Base-by-base conservation (phyloP, 176 grass and related monocot genomes). In the Avena atlantica region DNA sequence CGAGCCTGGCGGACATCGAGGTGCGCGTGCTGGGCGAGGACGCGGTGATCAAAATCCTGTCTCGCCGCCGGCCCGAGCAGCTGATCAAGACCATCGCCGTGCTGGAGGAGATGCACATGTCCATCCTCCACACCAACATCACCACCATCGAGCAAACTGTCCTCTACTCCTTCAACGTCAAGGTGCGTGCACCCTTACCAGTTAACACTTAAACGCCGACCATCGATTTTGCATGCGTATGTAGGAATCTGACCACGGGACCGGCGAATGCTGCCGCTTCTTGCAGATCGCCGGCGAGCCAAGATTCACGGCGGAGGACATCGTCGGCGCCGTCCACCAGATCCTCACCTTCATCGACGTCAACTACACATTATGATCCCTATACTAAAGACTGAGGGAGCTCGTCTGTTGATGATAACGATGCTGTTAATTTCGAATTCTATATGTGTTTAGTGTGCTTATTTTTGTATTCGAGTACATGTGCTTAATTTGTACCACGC, bases 91-190 rank as follows among this genome's bases (percentile, higher is more conserved):
- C 86, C 82, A 89, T 96, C 7, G 94, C 94, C 1, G 97, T 92
- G 12, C 85, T 99, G 12, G 97, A 99, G 89, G 94, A 99, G 61
- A 81, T 96, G 88, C 97, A 99, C 67, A 90, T 99, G 76, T 80
- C 74, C 56, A 93, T 99, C 87, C 88, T 99, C 36, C 97, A 99
- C 80, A 96, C 97, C 37, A 99, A 99, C 83, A 91, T 99, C 86
- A 99, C 97, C 65, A 99, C 97, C 79, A 99, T 99, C 76, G 97
- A 99, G 62, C 97, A 99, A 85, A 96, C 97, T 68, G 97, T 99
- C 79, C 97, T 99, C 72, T 99, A 96, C 89, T 99, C 97, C 44
- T 99, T 99, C 89, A 99, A 92, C 84, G 91, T 99, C 70, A 99
- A 99, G 94, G 97, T 96, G 85, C 5, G 63, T 67, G 29, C 65